Base-by-base conservation (phyloP, 495 filamentous ascomycete species). In the Cladorrhinum samala region DNA sequence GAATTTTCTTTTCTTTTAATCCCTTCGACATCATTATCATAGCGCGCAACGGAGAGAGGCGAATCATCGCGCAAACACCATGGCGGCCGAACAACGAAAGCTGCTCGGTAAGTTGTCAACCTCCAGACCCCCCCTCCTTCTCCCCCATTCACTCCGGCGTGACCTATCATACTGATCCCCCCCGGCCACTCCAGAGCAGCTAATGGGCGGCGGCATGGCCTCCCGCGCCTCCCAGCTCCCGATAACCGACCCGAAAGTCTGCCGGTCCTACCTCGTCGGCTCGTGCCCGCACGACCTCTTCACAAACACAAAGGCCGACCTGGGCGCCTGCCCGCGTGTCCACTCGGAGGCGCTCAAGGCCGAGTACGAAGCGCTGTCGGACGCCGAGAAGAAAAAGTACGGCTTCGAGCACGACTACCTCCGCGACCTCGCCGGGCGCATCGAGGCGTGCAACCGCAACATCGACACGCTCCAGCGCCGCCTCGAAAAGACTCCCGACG, bases 281-380 rank as follows among this genome's bases (percentile, higher is more conserved):
- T 95, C 88, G 38, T 99, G 93, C 68, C 93, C 93, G 4, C 92
- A 96, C 75, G 93, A 99, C 73, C 91, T 97, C 65, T 99, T 99
- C 81, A 97, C 91, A 55, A 99, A 99, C 74, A 99, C 93, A 38
- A 97, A 96, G 72, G 89, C 96, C 80, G 93, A 99, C 68, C 80
- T 96, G 25, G 93, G 93, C 17, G 83, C 83, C 0, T 99, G 93
- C 62, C 83, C 89, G 30, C 93, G 93, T 70, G 82, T 92, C 39
- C 93, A 99, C 71, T 87, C 82, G 51, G 91, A 95, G 67, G 80
- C 83, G 21, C 79, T 96, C 50, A 95, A 95, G 67, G 74, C 80
- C 36, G 90, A 97, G 65, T 97, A 95, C 71, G 86, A 93, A 57
- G 69, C 66, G 1, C 78, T 87, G 0, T 70, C 83, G 24, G 71